Conservation (phyloP, 192 early-diverging fungal species). For the Coemansia asiatica region DNA sequence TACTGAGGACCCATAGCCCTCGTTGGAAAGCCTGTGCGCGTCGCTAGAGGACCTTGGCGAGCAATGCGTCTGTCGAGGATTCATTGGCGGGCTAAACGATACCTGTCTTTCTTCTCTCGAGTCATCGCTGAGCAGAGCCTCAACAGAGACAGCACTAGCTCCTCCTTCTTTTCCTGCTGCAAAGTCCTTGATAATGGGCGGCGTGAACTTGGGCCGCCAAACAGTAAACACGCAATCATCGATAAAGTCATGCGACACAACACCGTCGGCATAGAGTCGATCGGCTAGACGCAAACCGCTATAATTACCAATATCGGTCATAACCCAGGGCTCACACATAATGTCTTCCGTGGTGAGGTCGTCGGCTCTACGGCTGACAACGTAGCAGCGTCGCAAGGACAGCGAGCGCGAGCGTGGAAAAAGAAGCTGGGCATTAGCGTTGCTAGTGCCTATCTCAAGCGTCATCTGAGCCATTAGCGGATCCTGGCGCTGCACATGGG, state of each 20-base stretch:
- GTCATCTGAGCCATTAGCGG: constrained; percentile 21
- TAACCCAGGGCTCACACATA: constrained; percentile 55
- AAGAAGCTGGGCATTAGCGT: constrained; percentile 22
- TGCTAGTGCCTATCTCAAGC: constrained; percentile 9
- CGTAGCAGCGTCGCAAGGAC: constrained; percentile 47
- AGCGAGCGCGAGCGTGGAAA: constrained; percentile 31
- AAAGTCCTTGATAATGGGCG: not conserved
- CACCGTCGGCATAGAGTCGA: constrained; percentile 49
- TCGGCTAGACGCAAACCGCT: constrained; percentile 49
- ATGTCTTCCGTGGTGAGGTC: constrained; percentile 42
- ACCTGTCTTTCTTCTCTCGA: not conserved
- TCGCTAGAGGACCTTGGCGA: constrained; percentile 17
- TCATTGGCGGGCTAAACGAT: not conserved
- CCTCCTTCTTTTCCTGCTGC: not conserved
- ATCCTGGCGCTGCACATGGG: constrained; percentile 18
- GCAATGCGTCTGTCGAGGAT: not conserved
- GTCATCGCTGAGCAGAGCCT: constrained; percentile 1
- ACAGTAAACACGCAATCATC: constrained; percentile 52
- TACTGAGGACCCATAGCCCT: constrained; percentile 30
- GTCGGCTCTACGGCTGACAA: constrained; percentile 46
- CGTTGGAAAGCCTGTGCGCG: constrained; percentile 11
- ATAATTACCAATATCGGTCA: constrained; percentile 55
- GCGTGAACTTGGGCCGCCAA: constrained; percentile 33
- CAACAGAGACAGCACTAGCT: not conserved
- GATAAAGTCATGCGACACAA: constrained; percentile 46